Evolutionary conservation across 768 basidiomycete species (phyloP).

Genomic region (Gloeopeniophorella convolvens): DNA sequence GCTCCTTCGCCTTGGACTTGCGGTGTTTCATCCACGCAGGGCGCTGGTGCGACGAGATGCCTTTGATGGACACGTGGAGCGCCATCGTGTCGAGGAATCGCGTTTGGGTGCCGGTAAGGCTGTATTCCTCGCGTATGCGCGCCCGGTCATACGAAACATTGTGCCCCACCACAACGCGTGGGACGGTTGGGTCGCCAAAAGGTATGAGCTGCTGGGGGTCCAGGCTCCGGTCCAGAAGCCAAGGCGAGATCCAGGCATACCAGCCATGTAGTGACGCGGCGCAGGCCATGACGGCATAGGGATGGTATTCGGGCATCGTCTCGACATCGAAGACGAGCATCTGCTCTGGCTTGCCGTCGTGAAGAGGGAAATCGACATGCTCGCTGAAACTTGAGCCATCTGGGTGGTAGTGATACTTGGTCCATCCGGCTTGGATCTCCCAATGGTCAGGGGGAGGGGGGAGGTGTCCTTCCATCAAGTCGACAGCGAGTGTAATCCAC

Average conservation of each 20-base stretch:
- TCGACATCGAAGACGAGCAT: slow-evolving; percentile 92
- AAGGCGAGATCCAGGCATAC: slow-evolving; percentile 97
- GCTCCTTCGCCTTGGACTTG: slow-evolving; percentile 55
- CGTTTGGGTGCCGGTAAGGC: slow-evolving; percentile 53
- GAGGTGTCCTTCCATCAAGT: slow-evolving; percentile 44
- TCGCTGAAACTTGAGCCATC: slow-evolving; percentile 79
- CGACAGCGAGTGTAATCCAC: slow-evolving; percentile 63
- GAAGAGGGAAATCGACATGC: slow-evolving; percentile 59
- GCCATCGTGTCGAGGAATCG: slow-evolving; percentile 95
- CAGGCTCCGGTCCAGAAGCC: slow-evolving; percentile 64
- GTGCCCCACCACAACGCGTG: slow-evolving; percentile 82
- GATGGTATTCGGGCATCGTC: slow-evolving; percentile 77
- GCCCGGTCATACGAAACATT: slow-evolving; percentile 93
- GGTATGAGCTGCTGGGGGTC: slow-evolving; percentile 65
- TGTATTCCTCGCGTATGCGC: slow-evolving; percentile 79
- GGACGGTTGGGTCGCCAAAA: slow-evolving; percentile 45
- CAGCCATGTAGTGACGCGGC: slow-evolving; percentile 79
- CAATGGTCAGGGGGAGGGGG: slow-evolving; percentile 57
- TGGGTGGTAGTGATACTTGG: slow-evolving; percentile 61
- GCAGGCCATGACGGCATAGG: slow-evolving; percentile 82
- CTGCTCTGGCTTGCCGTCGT: slow-evolving; percentile 57
- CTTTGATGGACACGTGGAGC: slow-evolving; percentile 87
- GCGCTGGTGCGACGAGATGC: slow-evolving; percentile 91
- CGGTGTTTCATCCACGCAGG: slow-evolving; percentile 87
- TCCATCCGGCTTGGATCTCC: slow-evolving; percentile 76